Evolutionary conservation across 1,139 yeast species (phyloP), one percentile per base, ranked within the genome.

Genomic region (Suhomyces terraborum): DNA sequence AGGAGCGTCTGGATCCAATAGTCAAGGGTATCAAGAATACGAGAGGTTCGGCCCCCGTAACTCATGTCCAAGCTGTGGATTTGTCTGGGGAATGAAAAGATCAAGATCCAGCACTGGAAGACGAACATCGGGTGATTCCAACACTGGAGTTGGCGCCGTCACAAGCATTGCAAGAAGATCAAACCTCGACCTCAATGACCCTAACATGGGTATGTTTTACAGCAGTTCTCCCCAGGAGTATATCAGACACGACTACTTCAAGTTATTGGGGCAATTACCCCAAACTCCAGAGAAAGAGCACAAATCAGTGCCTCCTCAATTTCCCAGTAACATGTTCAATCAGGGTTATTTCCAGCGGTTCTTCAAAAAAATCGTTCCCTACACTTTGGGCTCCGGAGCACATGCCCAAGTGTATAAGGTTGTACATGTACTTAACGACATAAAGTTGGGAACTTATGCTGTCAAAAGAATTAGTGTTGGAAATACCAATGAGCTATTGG

Each of bases 401-500:
- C 79, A 88, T 47, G 95, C 95, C 0, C 80, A 84, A 22, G 96
- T 89, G 3, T 84, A 78, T 55, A 79, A 88, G 54, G 97, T 89
- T 7, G 86, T 82, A 43, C 97, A 89, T 58, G 75, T 78, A 16
- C 71, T 89, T 23, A 84, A 86, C 49, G 83, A 83, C 7, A 75
- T 83, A 19, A 75, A 82, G 14, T 59, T 89, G 27, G 97, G 97
- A 0, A 68, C 79, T 0, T 89, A 85, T 69, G 96, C 96, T 0
- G 69, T 88, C 38, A 89, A 89, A 53, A 80, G 89, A 51, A 87
- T 89, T 6, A 83, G 93, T 6, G 84, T 89, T 33, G 96, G 96
- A 0, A 80, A 85, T 52, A 82, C 84, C 52, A 73, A 81, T 42
- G 71, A 70, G 20, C 80, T 86, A 72, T 71, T 88, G 35, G 77